Conservation (phyloP, 148 eudicot species). For the Simmondsia chinensis region DNA sequence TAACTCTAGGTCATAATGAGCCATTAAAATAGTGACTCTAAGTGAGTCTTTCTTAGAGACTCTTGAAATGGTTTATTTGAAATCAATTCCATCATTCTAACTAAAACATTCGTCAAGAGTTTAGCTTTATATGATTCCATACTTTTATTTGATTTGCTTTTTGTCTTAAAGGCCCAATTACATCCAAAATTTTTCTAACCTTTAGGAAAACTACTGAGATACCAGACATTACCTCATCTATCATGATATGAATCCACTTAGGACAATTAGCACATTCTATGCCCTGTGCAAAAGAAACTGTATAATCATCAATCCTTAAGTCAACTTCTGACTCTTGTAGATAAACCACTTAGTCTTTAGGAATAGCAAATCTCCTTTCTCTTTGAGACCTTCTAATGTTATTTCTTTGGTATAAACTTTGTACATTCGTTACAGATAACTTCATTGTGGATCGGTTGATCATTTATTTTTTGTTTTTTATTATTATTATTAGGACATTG, state of each 20-base stretch:
- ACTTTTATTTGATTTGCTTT: neutral
- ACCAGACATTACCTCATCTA: neutral
- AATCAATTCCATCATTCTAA: constrained; percentile 6
- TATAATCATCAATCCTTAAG: neutral
- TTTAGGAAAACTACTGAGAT: neutral
- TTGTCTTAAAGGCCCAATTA: neutral
- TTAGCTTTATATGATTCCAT: neutral
- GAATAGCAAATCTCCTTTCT: too few species aligned
- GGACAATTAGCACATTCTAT: constrained; percentile 1
- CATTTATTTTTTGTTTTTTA: too few species aligned
- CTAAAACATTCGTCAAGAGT: constrained; percentile 1
- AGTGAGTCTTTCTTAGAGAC: constrained; percentile 6
- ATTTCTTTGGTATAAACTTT: too few species aligned
- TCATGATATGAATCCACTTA: constrained; percentile 2
- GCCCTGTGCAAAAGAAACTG: neutral
- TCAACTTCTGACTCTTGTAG: neutral
- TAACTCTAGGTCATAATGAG: constrained; percentile 6
- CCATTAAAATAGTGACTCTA: neutral
- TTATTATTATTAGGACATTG: too few species aligned
- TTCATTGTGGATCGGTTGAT: too few species aligned
- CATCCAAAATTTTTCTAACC: too few species aligned
- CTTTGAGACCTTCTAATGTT: too few species aligned
- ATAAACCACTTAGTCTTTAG: too few species aligned
- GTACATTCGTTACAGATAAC: too few species aligned
- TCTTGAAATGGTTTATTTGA: neutral